phyloP scores from a whole-genome alignment of 2,329 filamentous ascomycete genomes.

The Fusarium heterosporum region DNA sequence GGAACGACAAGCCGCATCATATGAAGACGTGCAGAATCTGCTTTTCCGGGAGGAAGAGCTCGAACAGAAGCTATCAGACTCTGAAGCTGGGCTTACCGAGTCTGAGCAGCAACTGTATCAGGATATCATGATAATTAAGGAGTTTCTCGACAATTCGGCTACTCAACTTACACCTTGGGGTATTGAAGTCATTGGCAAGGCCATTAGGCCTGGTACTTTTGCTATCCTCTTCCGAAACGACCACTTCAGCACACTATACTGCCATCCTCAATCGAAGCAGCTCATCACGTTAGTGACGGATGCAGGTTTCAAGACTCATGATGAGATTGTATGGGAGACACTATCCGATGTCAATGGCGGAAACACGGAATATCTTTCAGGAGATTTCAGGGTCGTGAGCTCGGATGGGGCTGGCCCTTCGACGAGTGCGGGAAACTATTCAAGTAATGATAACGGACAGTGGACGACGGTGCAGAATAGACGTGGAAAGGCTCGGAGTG shows the following conservation, averaged over 20 bases:
- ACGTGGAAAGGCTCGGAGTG: slow-evolving; percentile 47
- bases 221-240: slow-evolving; percentile 97
- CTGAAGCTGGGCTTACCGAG: slow-evolving; percentile 66
- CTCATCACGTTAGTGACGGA: slow-evolving; percentile 91
- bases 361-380: slow-evolving; percentile 84
- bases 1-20: slow-evolving; percentile 79
- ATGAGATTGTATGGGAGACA: slow-evolving; percentile 96
- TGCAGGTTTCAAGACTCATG: slow-evolving; percentile 86
- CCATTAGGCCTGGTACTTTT: slow-evolving; percentile 79
- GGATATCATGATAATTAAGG: slow-evolving; percentile 86
- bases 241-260: slow-evolving; percentile 94
- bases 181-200: slow-evolving; percentile 77
- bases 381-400: slow-evolving; percentile 91
- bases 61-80: slow-evolving; percentile 74
- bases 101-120: slow-evolving; percentile 84
- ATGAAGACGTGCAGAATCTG: slow-evolving; percentile 91
- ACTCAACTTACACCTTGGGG: slow-evolving; percentile 90
- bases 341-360: slow-evolving; percentile 89
- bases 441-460: slow-evolving; percentile 49
- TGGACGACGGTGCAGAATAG: slow-evolving; percentile 67
- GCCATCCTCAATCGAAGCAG: slow-evolving; percentile 80
- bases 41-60: slow-evolving; percentile 91
- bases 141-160: slow-evolving; percentile 81
- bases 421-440: slow-evolving; percentile 28
- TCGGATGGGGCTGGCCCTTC: slow-evolving; percentile 44